Conservation (phyloP, 805 yeast species). For the Babjeviella inositovora region DNA sequence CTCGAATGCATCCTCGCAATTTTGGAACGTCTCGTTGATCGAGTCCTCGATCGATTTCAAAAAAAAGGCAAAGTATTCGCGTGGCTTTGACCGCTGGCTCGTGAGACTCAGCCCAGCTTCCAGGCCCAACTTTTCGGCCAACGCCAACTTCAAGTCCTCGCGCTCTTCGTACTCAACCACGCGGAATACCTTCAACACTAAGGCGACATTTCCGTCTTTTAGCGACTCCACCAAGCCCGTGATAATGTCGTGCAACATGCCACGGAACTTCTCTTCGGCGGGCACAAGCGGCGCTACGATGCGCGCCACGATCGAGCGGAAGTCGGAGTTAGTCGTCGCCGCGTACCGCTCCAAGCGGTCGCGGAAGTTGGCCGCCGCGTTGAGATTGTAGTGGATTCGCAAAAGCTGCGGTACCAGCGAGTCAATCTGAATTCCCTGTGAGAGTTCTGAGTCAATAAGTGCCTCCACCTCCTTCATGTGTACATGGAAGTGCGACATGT, state of each 20-base stretch:
- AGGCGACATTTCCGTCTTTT: constrained; percentile 47
- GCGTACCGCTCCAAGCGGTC: constrained; percentile 58
- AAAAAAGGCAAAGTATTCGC: constrained; percentile 52
- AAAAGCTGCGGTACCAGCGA: constrained; percentile 38
- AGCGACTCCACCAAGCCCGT: constrained; percentile 58
- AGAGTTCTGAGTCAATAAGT: constrained; percentile 30
- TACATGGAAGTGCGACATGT: constrained; percentile 37
- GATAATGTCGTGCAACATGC: constrained; percentile 46
- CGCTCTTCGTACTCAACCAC: constrained; percentile 68
- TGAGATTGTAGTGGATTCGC: constrained; percentile 53
- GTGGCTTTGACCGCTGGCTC: constrained; percentile 11
- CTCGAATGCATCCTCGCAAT: constrained; percentile 39
- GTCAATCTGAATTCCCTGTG: constrained; percentile 24
- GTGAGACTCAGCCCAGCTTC: constrained; percentile 4
- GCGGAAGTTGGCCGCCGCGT: constrained; percentile 57
- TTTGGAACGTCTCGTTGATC: constrained; percentile 49
- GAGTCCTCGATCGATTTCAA: constrained; percentile 39
- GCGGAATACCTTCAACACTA: constrained; percentile 59
- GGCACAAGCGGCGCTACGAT: constrained; percentile 31
- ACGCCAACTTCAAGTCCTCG: constrained; percentile 43
- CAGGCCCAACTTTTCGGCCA: constrained; percentile 13
- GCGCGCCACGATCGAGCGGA: constrained; percentile 44
- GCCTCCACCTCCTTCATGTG: constrained; percentile 31
- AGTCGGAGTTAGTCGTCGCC: constrained; percentile 29
- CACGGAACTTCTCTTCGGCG: constrained; percentile 39